Base-by-base conservation (phyloP, 2,329 filamentous ascomycete species). In the Ceratocystis albifundus region DNA sequence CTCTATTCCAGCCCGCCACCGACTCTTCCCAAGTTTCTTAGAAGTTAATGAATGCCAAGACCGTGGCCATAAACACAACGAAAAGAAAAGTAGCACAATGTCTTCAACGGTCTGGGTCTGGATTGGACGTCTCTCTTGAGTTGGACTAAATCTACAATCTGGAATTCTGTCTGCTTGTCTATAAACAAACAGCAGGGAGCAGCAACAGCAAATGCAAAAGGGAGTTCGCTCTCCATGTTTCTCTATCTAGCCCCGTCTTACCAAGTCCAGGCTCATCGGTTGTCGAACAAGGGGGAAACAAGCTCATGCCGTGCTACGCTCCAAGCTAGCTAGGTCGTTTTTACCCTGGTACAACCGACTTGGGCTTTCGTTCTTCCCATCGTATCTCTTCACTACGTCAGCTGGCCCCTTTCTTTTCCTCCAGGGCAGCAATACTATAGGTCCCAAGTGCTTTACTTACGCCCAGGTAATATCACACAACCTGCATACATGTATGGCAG, bases 301-400 rank as follows among this genome's bases (percentile, higher is more conserved):
- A 30, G 53, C 53, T 57, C 25, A 57, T 57, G 53, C 53, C 25
- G 53, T 57, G 53, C 25, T 57, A 57, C 53, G 12, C 50, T 55
- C 50, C 50, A 55, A 55, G 17, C 28, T 25, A 55, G 17, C 28
- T 25, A 55, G 28, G 50, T 12, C 50, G 4, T 15, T 55, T 55
- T 20, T 28, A 10, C 25, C 17, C 53, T 57, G 17, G 53, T 57
- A 17, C 53, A 57, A 30, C 25, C 15, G 25, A 15, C 50, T 28
- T 57, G 17, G 53, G 22, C 20, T 22, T 22, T 50, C 46, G 17
- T 50, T 22, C 46, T 30, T 28, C 22, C 20, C 7, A 30, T 57
- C 25, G 17, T 15, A 30, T 28, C 20, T 17, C 53, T 28, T 17
- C 25, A 57, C 10, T 22, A 57, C 53, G 8, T 17, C 53, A 28